Base-by-base conservation (phyloP, 2,329 filamentous ascomycete species). In the Alternaria atra region DNA sequence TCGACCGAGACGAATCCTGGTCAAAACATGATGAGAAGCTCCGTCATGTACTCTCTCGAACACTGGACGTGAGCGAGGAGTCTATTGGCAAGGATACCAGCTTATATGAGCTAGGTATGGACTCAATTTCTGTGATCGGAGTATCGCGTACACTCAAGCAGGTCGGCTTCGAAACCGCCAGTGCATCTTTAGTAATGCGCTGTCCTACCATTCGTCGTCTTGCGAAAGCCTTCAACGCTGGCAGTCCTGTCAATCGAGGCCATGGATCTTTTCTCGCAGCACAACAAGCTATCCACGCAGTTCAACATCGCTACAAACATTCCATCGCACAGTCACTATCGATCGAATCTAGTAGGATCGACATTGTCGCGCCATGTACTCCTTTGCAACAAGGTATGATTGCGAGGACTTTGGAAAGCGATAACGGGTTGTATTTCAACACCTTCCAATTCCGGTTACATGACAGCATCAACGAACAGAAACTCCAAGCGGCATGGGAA, bases 361-460 rank as follows among this genome's bases (percentile, higher is more conserved):
- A 95, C 71, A 86, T 87, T 59, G 86, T 97, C 52, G 88, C 88
- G 0, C 94, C 93, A 4, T 97, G 94, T 73, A 96, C 94, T 1
- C 87, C 93, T 0, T 81, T 97, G 1, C 94, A 97, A 72, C 88
- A 94, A 74, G 94, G 93, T 0, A 94, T 97, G 82, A 87, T 97
- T 51, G 90, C 90, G 6, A 86, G 89, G 50, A 89, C 89, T 25
- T 74, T 91, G 37, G 85, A 87, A 9, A 87, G 81, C 17, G 79
- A 84, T 0, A 74, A 80, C 0, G 82, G 84, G 0, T 79, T 90
- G 0, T 97, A 97, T 73, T 96, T 94, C 76, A 93, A 93, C 58
- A 83, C 84, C 0, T 97, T 97, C 71, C 79, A 78, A 0, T 88
- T 94, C 43, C 68, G 80, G 0, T 77, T 97, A 1, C 57, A 76